These are phyloP conservation scores for Botrytis deweyae DNA, from an alignment of 2,329 filamentous ascomycete species.

Conservation along the genomic window DNA sequence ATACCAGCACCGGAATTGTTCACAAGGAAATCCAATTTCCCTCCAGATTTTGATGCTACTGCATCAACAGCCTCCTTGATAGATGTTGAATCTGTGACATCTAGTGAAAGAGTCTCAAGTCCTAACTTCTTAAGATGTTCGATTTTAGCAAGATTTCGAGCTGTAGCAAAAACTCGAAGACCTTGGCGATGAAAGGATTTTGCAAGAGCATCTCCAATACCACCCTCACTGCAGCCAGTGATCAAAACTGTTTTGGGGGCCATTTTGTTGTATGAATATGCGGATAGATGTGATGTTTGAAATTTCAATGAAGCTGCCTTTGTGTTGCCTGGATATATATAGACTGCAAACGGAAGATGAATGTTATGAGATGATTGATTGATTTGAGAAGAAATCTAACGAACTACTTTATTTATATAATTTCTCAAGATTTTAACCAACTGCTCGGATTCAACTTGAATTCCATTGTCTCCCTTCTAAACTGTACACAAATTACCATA, in stretches of 20 bases:
- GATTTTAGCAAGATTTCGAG: constrained; percentile 42
- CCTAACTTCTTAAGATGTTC: constrained; percentile 36
- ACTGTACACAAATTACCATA: background rate
- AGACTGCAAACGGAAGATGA: background rate
- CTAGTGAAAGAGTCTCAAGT: constrained; percentile 41
- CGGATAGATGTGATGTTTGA: background rate
- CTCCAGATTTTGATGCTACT: constrained; percentile 40
- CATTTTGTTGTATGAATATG: constrained; percentile 14
- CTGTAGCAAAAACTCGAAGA: constrained; percentile 44
- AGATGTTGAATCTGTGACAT: constrained; percentile 43
- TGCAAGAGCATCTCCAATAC: constrained; percentile 45
- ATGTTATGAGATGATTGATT: background rate
- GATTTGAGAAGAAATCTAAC: background rate
- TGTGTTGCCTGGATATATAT: background rate
- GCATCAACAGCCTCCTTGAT: constrained; percentile 40
- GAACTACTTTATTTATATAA: background rate
- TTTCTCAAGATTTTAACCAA: background rate
- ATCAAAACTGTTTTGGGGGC: constrained; percentile 39
- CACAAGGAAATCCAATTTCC: constrained; percentile 44
- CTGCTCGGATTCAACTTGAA: background rate
- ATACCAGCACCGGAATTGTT: constrained; percentile 46
- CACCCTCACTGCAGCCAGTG: constrained; percentile 44
- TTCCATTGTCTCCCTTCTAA: background rate
- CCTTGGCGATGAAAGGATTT: constrained; percentile 41
- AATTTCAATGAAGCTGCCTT: background rate